Base-by-base conservation (phyloP, 2,329 filamentous ascomycete species). In the Ascochyta viciae-villosae region DNA sequence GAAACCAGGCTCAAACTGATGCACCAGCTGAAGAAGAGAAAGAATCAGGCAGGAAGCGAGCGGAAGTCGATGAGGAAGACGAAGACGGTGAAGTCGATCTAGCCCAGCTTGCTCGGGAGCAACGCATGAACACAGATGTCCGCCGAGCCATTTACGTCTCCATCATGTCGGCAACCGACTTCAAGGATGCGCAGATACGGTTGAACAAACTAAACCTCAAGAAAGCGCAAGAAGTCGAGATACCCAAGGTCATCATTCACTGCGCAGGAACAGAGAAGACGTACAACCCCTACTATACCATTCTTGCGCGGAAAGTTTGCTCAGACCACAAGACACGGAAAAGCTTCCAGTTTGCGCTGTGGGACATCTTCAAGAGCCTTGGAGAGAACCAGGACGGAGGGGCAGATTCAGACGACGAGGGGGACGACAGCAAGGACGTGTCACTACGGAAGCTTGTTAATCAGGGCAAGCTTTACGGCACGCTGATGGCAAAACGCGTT, bases 261-360 rank as follows among this genome's bases (percentile, higher is more conserved):
- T 97, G 93, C 71, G 88, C 89, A 1, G 91, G 91, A 39, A 89
- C 89, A 3, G 95, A 98, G 77, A 82, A 88, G 53, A 82, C 83
- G 0, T 96, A 97, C 76, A 99, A 99, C 68, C 91, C 90, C 0
- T 99, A 96, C 78, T 99, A 99, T 73, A 90, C 91, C 0, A 81
- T 96, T 1, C 88, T 99, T 34, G 92, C 92, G 9, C 86, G 85
- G 43, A 88, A 88, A 61, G 82, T 97, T 8, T 96, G 92, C 68
- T 81, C 81, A 3, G 90, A 93, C 57, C 87, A 87, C 63, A 87
- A 87, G 65, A 83, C 96, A 63, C 86, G 87, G 58, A 94, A 94
- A 78, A 88, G 91, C 1, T 96, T 98, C 71, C 91, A 95, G 71
- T 92, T 94, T 67, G 86, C 89, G 7, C 80, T 98, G 1, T 96